Evolutionary conservation across 1,284 basidiomycete genomes (phyloP), one percentile per base, ranked within the genome.

Genomic region (Trichosporon inkin): DNA sequence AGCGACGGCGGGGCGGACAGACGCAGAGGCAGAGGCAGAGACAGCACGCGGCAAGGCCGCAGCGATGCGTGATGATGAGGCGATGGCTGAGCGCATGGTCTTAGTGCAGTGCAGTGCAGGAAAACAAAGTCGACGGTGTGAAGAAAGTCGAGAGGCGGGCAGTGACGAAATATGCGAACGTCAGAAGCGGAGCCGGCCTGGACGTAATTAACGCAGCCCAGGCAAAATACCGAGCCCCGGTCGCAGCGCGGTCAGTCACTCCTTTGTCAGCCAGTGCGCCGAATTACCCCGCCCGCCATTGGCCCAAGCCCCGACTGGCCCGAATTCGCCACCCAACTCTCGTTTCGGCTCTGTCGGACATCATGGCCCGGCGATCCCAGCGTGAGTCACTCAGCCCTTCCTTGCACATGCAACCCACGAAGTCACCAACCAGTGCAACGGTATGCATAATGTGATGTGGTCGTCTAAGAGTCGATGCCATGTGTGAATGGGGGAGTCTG

Each of bases 31-130:
- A n/a, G n/a, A n/a, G n/a, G n/a, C n/a, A n/a, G n/a, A n/a, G n/a
- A n/a, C 22, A 14, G 57, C 47, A 10, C 60, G 60, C 16, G 63
- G 60, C 35, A 56, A 20, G 10, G 44, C 44, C 24, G 44, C 22
- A 22, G n/a, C 44, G 24, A 49, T 22, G 44, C 44, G 44, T 22
- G 44, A 49, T 16, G 44, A 49, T 17, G 44, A 49, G 8, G 44
- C 44, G 44, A 53, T 37, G 14, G 51, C 51, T 11, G 44, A 49
- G 28, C 44, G 44, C 44, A 49, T 49, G 28, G 24, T 49, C n/a
- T n/a, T n/a, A n/a, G n/a, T 8, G 38, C 17, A 17, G 6, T n/a
- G 13, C 13, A 17, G 24, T 8, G 6, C 1, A 6, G 22, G 3
- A 49, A 22, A 32, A 28, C 16, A 17, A 17, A 19, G 38, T n/a